Base-by-base conservation (phyloP, 2,329 filamentous ascomycete genomes). In the Penicillium sp. region DNA sequence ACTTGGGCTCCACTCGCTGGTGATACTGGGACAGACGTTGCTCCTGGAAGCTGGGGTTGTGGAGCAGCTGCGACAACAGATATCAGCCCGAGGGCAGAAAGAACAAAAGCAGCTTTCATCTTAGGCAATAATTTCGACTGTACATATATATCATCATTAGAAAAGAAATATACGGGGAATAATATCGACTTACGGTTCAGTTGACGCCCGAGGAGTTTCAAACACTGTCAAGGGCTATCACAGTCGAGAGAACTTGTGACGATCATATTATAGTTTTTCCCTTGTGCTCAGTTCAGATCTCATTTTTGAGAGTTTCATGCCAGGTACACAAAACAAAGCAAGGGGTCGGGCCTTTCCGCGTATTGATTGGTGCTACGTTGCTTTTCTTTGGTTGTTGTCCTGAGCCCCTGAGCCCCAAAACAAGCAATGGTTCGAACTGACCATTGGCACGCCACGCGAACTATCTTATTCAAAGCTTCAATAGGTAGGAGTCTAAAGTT, bases 1-100 rank as follows among this genome's bases (percentile, higher is more conserved):
- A 47, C 53, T 10, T 56, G 38, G 13, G 38, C 53, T 45, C 53
- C 53, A 56, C 53, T 45, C 3, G 53, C 38, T 19, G 53, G 53
- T 8, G 53, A 33, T 15, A 56, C 53, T 17, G 42, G 38, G 12
- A 56, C 28, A 8, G 38, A 28, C n/a, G 53, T 55, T 7, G 38
- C 53, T 44, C 38, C 38, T 44, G 35, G 53, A 17, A 55, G 53
- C 13, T 40, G 53, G 17, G 53, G 53, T 5, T 22, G 15, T 7
- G 53, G 53, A 5, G 19, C 7, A 40, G 37, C 53, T 8, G 8
- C 2, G 17, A 19, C 38, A 7, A 24, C 22, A 13, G 26, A 40
- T 6, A 44, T 7, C n/a, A 55, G 37, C 22, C 17, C 22, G 37
- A 55, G 12, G 30, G 19, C 19, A 5, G 5, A 37, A n/a, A 53